Conservation (phyloP, 441 rosid genomes). For the Corymbia citriodora region DNA sequence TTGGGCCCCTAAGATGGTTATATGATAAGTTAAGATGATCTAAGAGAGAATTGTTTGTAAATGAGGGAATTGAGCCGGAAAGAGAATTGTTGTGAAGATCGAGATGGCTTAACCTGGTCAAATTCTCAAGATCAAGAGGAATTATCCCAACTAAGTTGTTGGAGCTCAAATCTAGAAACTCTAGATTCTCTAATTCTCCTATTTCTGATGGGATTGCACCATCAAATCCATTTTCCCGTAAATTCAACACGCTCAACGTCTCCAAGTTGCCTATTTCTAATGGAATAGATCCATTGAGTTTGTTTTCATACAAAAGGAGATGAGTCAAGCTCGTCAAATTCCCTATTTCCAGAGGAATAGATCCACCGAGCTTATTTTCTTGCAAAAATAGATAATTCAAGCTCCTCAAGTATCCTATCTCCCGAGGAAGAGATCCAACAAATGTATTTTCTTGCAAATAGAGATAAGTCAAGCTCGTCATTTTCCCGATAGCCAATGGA, state of each 20-base stretch:
- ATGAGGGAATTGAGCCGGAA: neutral
- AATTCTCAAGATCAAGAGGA: accelerated
- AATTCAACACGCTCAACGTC: accelerated
- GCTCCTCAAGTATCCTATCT: neutral
- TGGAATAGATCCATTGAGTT: neutral
- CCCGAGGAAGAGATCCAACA: neutral
- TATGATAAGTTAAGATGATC: neutral
- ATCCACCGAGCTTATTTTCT: neutral
- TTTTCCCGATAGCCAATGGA: neutral
- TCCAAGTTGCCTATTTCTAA: accelerated
- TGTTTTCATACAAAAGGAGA: neutral
- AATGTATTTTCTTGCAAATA: neutral
- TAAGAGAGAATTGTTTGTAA: neutral
- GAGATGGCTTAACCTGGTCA: accelerated
- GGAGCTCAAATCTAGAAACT: neutral
- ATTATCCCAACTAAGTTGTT: neutral
- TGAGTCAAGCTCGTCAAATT: accelerated
- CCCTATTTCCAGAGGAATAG: neutral
- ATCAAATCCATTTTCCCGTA: neutral
- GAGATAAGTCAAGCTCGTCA: neutral
- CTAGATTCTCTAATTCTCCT: accelerated
- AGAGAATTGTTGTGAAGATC: neutral
- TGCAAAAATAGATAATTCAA: neutral
- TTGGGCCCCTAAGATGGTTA: neutral
- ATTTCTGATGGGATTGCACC: neutral